Evolutionary conservation across 495 filamentous ascomycete genomes (phyloP), one percentile per base, ranked within the genome.

Genomic region (Trichoderma gamsii): DNA sequence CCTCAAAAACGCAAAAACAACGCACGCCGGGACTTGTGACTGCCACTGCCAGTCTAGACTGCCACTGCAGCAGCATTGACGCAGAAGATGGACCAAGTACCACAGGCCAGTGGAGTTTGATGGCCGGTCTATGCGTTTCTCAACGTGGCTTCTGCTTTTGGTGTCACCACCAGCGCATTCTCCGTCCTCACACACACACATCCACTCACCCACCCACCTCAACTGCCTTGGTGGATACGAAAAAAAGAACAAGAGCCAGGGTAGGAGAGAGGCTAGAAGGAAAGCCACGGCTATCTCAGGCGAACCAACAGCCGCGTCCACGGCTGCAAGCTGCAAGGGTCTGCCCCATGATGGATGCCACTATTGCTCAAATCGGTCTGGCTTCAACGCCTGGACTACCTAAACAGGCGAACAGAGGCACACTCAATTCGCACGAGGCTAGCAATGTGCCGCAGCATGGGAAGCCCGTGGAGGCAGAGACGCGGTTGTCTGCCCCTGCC

Each of bases 321-420:
- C 18, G 3, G 12, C 18, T 18, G 18, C 8, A 23, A 9, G 15
- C 56, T 61, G 56, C 56, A 61, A 61, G 56, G 56, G n/a, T 61
- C 56, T 15, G 23, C 23, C 23, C 16, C 15, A 49, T 15, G 44
- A n/a, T 27, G 23, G 56, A n/a, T 18, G 56, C 56, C 52, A 61
- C n/a, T 18, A 29, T 23, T n/a, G 0, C 56, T n/a, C 56, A 18
- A 32, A 21, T 18, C n/a, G 23, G 51, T 2, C 51, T 21, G 51
- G n/a, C 6, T 12, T 21, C 3, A 16, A 23, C 18, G 21, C 18
- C 18, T 21, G n/a, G 25, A 32, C 56, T 61, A 16, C 56, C 56
- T 32, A 61, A 61, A 61, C 23, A 32, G 56, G 56, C 56, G 56
- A 32, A 61, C 56, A 61, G 27, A 61, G 56, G 56, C 56, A 61